These are phyloP conservation scores for Lentinula sp. DNA, from an alignment of 768 basidiomycete genomes.

Conservation along the genomic window DNA sequence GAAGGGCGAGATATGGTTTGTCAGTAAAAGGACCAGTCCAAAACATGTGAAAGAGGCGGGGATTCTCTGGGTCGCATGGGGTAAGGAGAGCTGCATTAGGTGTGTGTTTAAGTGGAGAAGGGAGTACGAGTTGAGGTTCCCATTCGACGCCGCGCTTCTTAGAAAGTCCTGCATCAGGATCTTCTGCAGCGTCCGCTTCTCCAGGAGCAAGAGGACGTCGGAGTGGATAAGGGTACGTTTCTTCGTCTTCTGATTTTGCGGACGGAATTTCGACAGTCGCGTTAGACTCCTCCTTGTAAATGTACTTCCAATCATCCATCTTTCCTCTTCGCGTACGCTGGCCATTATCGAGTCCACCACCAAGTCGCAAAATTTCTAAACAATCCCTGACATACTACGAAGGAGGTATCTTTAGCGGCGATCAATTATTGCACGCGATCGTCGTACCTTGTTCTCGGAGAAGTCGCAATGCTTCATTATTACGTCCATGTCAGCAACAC, in stretches of 20 bases:
- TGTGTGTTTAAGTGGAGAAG: conserved; percentile 36
- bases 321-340: conserved; percentile 66
- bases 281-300: conserved; percentile 55
- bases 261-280: conserved; percentile 20
- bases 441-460: conserved; percentile 53
- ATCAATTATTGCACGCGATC: conserved; percentile 4
- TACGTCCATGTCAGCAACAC: conserved; percentile 84
- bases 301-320: conserved; percentile 74
- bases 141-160: conserved; percentile 54
- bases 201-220: conserved; percentile 17
- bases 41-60: conserved; percentile 89
- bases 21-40: conserved; percentile 97
- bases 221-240: conserved; percentile 15
- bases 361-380: conserved; percentile 81
- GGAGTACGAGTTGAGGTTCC: conserved; percentile 51
- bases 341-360: conserved; percentile 78
- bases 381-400: conserved; percentile 91
- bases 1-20: conserved; percentile 89
- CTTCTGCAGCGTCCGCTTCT: conserved; percentile 24
- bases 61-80: conserved; percentile 72
- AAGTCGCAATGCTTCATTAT: conserved; percentile 87
- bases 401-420: neutral
- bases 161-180: conserved; percentile 48
- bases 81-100: conserved; percentile 31
- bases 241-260: conserved; percentile 13